Evolutionary conservation across 805 yeast genomes (phyloP), one percentile per base, ranked within the genome.

Genomic region (Lachancea quebecensis): DNA sequence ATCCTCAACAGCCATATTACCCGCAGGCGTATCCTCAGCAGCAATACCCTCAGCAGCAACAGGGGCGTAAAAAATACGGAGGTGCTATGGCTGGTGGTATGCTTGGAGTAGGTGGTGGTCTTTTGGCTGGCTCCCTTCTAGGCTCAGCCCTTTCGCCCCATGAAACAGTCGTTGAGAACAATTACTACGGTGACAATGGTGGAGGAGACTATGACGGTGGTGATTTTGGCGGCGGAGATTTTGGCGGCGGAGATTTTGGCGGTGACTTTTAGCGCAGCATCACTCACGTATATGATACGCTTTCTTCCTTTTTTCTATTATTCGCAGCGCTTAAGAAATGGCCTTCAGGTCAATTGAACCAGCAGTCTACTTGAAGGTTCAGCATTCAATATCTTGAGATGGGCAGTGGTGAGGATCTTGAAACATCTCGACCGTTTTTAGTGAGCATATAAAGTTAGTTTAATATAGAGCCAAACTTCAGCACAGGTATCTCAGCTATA

Each of bases 71-170:
- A 36, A 41, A 35, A 18, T 30, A 49, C 21, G 50, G 50, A 10
- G 55, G 65, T 32, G 65, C 62, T 39, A 63, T 69, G 49, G 67
- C 70, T 12, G 58, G 56, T 47, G 74, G 73, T 38, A 55, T 74
- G 46, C 51, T 71, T 38, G 79, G 77, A 39, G 76, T 72, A 2
- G 82, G 81, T 44, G 73, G 79, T 14, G 88, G 87, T 62, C 59
- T 81, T 44, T 55, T 80, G 8, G 86, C 85, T 46, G 86, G 85
- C 38, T 64, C 75, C 64, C 53, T 79, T 51, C 55, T 79, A 37
- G 74, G 73, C 8, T 66, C 71, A 32, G 74, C 74, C 38, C 52
- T 78, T 48, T 59, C 44, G 17, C 50, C 61, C 37, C 60, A 60
- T 21, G 58, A 49, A 42, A 62, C 45, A 54, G 58, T 46, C 57